These are phyloP conservation scores for Trichomonas tenax DNA, from an alignment of 208 protist species.

Conservation along the genomic window DNA sequence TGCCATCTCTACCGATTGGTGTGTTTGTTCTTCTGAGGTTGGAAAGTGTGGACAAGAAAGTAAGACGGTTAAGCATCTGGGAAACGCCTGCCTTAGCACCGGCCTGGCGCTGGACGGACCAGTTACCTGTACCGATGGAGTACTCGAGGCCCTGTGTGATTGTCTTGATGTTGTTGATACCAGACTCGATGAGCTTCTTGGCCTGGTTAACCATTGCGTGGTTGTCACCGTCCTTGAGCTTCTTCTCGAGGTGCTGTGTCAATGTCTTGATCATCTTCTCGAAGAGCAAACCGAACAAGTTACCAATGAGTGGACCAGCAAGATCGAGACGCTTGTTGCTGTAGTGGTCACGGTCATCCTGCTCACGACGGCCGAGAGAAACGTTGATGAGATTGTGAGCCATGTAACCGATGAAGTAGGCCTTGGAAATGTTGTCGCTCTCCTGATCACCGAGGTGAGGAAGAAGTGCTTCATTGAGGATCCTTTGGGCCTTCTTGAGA, in stretches of 20 bases:
- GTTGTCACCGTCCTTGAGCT: background rate
- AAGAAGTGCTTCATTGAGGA: conserved; percentile 52
- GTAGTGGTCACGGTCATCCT: conserved; percentile 75
- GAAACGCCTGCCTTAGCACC: conserved; percentile 30
- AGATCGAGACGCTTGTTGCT: conserved; percentile 80
- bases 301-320: conserved; percentile 62
- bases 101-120: conserved; percentile 40
- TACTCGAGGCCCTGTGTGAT: conserved; percentile 67
- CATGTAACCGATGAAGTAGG: conserved; percentile 57
- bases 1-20: conserved; percentile 72
- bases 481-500: conserved; percentile 61
- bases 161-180: background rate
- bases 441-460: conserved; percentile 70
- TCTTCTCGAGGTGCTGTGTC: conserved; percentile 35
- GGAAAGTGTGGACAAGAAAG: conserved; percentile 83
- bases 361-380: conserved; percentile 43
- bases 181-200: background rate
- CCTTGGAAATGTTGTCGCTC: conserved; percentile 58
- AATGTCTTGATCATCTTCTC: conserved; percentile 47
- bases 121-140: conserved; percentile 92
- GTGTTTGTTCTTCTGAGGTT: conserved; percentile 90
- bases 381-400: conserved; percentile 17
- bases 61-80: conserved; percentile 81
- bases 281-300: conserved; percentile 59
- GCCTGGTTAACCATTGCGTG: background rate